Evolutionary conservation across 2,329 filamentous ascomycete species (phyloP).

Genomic region (Botrytis fragariae): DNA sequence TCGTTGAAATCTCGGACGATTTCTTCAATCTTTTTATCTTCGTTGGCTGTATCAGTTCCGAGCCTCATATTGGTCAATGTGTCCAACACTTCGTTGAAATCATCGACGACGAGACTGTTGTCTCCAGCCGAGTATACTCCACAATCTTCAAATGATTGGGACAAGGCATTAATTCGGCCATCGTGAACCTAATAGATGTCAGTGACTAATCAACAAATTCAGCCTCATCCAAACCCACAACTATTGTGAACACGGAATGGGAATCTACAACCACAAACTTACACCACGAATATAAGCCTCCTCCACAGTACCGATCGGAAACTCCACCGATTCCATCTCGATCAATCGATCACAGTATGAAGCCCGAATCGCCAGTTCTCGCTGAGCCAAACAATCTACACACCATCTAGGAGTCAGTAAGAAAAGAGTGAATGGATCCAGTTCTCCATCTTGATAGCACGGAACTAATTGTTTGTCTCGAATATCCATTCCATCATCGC

Average conservation of each 20-base stretch:
- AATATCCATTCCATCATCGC: conserved; percentile 15
- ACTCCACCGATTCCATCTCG: background rate
- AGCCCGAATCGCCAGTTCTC: conserved; percentile 5
- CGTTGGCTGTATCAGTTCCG: background rate
- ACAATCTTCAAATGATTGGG: conserved; percentile 2
- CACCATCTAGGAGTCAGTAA: conserved; percentile 17
- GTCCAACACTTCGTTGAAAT: conserved; percentile 2
- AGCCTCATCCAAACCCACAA: background rate
- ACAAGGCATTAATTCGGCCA: conserved; percentile 16
- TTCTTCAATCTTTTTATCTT: background rate
- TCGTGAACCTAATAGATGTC: conserved; percentile 11
- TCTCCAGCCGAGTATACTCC: background rate
- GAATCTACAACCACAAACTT: background rate
- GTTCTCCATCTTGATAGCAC: conserved; percentile 1
- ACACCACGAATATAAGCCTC: conserved; percentile 8
- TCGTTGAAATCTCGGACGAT: background rate
- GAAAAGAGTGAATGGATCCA: conserved; percentile 6
- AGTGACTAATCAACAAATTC: background rate
- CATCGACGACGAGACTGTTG: background rate
- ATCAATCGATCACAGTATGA: conserved; percentile 12
- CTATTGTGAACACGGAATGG: background rate
- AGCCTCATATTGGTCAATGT: conserved; percentile 9
- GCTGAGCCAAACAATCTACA: conserved; percentile 7
- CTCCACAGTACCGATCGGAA: conserved; percentile 3
- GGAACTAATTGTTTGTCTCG: conserved; percentile 15